Evolutionary conservation across 352 stramenopile species (phyloP).

Genomic region (Achlya hypogyna): DNA sequence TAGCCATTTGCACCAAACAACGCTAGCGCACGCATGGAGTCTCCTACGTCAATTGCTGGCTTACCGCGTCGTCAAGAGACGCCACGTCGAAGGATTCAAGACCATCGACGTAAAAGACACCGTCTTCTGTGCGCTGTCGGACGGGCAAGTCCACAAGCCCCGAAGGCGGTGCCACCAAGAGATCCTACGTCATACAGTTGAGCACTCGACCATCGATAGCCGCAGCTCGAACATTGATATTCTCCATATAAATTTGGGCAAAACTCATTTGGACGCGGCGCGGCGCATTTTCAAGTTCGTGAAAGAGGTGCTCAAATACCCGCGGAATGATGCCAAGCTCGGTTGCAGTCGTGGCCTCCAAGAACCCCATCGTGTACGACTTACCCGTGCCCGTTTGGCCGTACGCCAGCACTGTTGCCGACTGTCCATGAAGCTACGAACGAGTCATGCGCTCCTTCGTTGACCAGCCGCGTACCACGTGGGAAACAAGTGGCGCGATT

Average conservation of each 20-base stretch:
- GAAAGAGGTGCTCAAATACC: conserved; percentile 40
- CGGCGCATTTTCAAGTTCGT: conserved; percentile 21
- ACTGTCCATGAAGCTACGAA: conserved; percentile 24
- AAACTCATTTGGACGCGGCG: conserved; percentile 37
- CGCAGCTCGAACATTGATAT: conserved; percentile 23
- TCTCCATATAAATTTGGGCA: conserved; percentile 71
- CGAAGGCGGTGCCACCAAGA: conserved; percentile 27
- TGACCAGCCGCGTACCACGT: conserved; percentile 27
- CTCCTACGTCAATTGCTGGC: background rate
- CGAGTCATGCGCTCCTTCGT: background rate
- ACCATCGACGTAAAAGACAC: conserved; percentile 50
- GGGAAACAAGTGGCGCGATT: conserved; percentile 29
- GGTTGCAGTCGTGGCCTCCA: conserved; percentile 29
- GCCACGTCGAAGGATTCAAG: conserved; percentile 44
- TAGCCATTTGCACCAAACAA: conserved; percentile 34
- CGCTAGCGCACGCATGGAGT: conserved; percentile 17
- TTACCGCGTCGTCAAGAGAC: conserved; percentile 33
- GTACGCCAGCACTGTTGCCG: conserved; percentile 54
- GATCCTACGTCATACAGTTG: conserved; percentile 28
- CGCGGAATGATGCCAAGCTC: conserved; percentile 57
- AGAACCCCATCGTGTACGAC: conserved; percentile 71
- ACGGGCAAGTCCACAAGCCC: conserved; percentile 33
- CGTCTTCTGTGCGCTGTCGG: conserved; percentile 30
- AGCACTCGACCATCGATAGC: background rate
- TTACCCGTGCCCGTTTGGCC: conserved; percentile 68